These are phyloP conservation scores for Colletotrichum karsti DNA, from an alignment of 2,329 filamentous ascomycete genomes.

Conservation along the genomic window DNA sequence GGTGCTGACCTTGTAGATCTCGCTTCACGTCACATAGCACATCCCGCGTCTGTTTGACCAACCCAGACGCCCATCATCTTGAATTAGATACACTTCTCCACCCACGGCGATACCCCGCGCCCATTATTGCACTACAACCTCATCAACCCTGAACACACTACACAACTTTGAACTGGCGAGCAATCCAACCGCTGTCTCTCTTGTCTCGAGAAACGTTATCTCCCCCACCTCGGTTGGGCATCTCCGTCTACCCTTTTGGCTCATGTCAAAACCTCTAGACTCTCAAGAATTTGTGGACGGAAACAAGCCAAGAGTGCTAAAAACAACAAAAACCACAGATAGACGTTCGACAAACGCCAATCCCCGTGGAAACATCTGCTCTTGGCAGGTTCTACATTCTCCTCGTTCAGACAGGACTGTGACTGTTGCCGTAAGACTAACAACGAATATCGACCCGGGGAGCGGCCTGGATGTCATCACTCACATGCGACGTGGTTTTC, in stretches of 20 bases:
- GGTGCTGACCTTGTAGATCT: conserved; percentile 14
- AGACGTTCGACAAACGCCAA: background rate
- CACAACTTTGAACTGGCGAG: background rate
- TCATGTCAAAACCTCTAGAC: conserved; percentile 10
- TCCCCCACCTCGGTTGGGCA: conserved; percentile 3
- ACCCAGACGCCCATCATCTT: conserved; percentile 25
- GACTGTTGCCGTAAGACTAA: conserved; percentile 6
- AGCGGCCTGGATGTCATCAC: background rate
- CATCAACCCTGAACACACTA: background rate
- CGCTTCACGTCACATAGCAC: conserved; percentile 5
- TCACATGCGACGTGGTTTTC: background rate
- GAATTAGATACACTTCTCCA: conserved; percentile 23
- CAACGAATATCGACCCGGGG: background rate
- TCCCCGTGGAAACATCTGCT: background rate
- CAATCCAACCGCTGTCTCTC: background rate
- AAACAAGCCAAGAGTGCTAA: background rate
- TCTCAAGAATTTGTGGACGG: background rate
- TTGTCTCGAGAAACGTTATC: conserved; percentile 6
- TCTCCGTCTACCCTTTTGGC: background rate
- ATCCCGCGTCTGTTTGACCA: conserved; percentile 17
- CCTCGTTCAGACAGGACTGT: conserved; percentile 19
- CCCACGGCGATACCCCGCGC: conserved; percentile 10
- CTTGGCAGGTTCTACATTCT: background rate
- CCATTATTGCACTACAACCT: background rate
- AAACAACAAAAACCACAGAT: conserved; percentile 1